Evolutionary conservation across 371 early-diverging fungal genomes (phyloP).

Genomic region (Syncephalis plumigaleata): DNA sequence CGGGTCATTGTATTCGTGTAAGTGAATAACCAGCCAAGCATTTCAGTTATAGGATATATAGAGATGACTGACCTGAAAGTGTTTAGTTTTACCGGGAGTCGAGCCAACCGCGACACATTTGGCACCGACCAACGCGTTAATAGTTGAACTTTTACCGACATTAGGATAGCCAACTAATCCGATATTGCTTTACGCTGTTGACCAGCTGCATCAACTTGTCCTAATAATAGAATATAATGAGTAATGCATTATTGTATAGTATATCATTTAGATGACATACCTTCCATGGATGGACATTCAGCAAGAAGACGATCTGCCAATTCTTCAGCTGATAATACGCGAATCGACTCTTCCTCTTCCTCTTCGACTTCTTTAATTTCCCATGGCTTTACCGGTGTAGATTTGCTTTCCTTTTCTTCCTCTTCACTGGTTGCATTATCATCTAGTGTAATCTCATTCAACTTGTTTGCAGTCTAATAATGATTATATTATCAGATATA

Average conservation of each 20-base stretch:
- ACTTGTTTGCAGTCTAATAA: too few relatives aligned
- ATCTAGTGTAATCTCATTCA: too few relatives aligned
- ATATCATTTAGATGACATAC: constrained; percentile 4
- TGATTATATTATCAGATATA: too few relatives aligned
- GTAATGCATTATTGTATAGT: neutral
- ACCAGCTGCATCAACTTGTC: constrained; percentile 4
- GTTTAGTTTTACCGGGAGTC: constrained; percentile 99
- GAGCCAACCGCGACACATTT: constrained; percentile 93
- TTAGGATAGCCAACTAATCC: constrained; percentile 99
- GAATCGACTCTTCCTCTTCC: constrained; percentile 11
- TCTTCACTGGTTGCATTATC: constrained; percentile 21
- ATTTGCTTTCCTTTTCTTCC: constrained; percentile 18
- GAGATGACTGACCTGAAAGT: constrained; percentile 60
- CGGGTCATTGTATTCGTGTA: constrained; percentile 12
- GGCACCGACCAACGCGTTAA: constrained; percentile 93
- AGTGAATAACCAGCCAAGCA: neutral
- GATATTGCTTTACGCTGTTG: constrained; percentile 43
- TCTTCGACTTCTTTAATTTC: constrained; percentile 15
- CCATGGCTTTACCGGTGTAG: constrained; percentile 12
- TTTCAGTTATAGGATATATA: too few relatives aligned
- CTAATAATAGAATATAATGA: neutral
- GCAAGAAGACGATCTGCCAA: constrained; percentile 21
- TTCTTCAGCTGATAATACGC: constrained; percentile 23
- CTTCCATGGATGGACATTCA: constrained; percentile 16
- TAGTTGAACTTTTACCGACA: constrained; percentile 99